Conservation (phyloP, 179 eudicot genomes). For the Silene noctiflora region DNA sequence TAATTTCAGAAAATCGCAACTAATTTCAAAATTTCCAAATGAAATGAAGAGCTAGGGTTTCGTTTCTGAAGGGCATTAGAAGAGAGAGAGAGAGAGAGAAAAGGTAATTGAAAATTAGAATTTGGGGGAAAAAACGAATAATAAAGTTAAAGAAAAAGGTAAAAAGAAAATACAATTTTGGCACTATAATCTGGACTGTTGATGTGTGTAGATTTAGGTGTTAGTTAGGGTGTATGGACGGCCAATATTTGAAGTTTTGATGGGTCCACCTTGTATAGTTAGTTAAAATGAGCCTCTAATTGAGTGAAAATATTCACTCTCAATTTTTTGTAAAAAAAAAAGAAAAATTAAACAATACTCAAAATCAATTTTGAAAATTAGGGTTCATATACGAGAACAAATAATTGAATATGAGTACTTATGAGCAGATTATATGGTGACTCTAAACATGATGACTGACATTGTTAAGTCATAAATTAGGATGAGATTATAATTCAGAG, state of each 20-base stretch:
- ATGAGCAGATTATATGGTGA: too few relatives aligned
- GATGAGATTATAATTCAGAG: too few relatives aligned
- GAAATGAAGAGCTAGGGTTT: conserved; percentile 38
- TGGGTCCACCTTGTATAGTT: conserved; percentile 1
- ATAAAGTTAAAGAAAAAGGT: background rate
- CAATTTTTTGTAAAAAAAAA: too few relatives aligned
- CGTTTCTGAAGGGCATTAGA: conserved; percentile 24
- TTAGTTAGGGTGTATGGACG: background rate
- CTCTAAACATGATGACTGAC: too few relatives aligned
- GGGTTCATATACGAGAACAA: too few relatives aligned
- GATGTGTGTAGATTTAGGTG: background rate
- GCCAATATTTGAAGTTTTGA: background rate
- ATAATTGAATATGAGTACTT: too few relatives aligned
- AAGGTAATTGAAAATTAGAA: conserved; percentile 7
- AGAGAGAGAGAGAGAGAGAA: conserved; percentile 15
- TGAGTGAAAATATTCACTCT: too few relatives aligned
- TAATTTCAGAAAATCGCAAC: conserved; percentile 22
- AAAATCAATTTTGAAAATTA: too few relatives aligned
- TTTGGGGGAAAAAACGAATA: background rate
- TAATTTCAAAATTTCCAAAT: conserved; percentile 28
- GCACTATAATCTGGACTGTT: conserved; percentile 3
- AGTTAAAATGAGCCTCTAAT: background rate
- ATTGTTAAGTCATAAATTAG: too few relatives aligned
- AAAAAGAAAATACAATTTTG: background rate
- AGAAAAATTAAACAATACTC: too few relatives aligned